Percentiles rank a stretch among this genome's conserved stretches.
Conservation (phyloP, 148 eudicot species). For the Rhododendron henanense region DNA sequence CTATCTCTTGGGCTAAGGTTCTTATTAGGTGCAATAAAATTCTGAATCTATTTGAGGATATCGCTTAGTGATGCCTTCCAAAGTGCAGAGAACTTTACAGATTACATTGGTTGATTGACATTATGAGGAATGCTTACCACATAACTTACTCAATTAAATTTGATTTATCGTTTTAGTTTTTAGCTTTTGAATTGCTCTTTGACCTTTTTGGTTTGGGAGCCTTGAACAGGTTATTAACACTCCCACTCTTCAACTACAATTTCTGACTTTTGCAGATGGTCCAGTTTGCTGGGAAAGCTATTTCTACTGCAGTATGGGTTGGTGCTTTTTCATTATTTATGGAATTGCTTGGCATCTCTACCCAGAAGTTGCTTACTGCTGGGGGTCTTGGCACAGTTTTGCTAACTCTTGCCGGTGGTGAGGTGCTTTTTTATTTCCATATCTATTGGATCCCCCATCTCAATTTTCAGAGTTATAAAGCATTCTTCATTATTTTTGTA, state of each 20-base stretch:
- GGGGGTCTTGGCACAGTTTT: conserved; percentile 94
- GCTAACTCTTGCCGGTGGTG: conserved; percentile 91
- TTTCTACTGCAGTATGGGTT: conserved; percentile 82
- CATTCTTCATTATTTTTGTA: background rate
- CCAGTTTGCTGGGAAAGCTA: conserved; percentile 85
- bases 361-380: conserved; percentile 80
- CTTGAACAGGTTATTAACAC: background rate
- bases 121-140: background rate
- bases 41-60: background rate
- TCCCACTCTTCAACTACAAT: background rate
- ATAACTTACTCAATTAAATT: background rate
- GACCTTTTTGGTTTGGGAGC: background rate
- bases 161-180: background rate
- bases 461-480: background rate
- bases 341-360: conserved; percentile 87
- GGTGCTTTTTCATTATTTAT: conserved; percentile 75
- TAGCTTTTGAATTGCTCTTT: background rate
- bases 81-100: background rate
- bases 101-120: background rate
- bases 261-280: conserved; percentile 55
- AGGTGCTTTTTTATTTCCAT: conserved; percentile 36
- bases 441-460: background rate
- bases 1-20: background rate
- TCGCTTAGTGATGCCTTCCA: background rate
- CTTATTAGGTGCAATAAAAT: background rate